Evolutionary conservation across 2,329 filamentous ascomycete genomes (phyloP).

Genomic region (Beauveria varroae): DNA sequence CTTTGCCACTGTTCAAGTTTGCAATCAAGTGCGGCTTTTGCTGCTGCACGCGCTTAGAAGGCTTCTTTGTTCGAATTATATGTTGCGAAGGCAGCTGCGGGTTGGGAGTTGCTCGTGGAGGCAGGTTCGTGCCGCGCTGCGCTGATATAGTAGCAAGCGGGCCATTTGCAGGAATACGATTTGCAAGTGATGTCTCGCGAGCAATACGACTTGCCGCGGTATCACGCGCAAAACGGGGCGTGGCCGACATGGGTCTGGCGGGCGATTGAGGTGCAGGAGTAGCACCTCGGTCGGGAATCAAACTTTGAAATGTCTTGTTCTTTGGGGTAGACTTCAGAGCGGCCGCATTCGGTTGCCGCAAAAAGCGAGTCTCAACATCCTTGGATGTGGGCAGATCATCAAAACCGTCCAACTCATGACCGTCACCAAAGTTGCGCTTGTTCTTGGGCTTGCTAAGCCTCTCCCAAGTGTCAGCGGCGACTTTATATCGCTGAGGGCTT

Average conservation of each 20-base stretch:
- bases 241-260: conserved; percentile 40
- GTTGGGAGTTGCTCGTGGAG: conserved; percentile 40
- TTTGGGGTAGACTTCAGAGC: conserved; percentile 57
- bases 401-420: conserved; percentile 84
- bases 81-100: conserved; percentile 31
- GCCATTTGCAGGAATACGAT: conserved; percentile 47
- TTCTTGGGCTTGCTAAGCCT: conserved; percentile 63
- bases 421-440: conserved; percentile 68
- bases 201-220: conserved; percentile 59
- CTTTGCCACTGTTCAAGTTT: conserved; percentile 65
- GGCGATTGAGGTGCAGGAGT: conserved; percentile 52
- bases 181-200: conserved; percentile 53
- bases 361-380: conserved; percentile 70
- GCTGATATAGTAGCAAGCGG: conserved; percentile 47
- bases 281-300: conserved; percentile 44
- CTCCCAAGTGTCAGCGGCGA: conserved; percentile 48
- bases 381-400: conserved; percentile 90
- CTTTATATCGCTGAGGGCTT: conserved; percentile 44
- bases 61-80: conserved; percentile 47
- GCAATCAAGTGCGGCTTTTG: conserved; percentile 83
- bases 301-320: conserved; percentile 49
- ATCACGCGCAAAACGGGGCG: conserved; percentile 57
- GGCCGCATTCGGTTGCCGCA: conserved; percentile 68
- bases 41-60: conserved; percentile 52
- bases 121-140: conserved; percentile 47